These are phyloP conservation scores for Epichloe uncinata DNA, from an alignment of 2,329 filamentous ascomycete genomes.

Conservation along the genomic window DNA sequence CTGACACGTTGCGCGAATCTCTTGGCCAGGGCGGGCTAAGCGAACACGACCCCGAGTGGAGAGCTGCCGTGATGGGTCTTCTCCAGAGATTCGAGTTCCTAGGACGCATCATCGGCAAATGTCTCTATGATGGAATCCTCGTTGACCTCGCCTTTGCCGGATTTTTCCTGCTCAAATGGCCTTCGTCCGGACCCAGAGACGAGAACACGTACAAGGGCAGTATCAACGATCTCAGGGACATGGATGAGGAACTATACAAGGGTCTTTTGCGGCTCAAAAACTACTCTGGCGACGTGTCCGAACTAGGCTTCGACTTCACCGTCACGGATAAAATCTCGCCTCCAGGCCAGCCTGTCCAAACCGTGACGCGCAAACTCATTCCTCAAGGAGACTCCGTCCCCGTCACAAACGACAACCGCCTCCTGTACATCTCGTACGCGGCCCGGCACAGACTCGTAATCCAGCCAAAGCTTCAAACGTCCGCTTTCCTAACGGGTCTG, in stretches of 20 bases:
- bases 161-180: constrained; percentile 96
- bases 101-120: constrained; percentile 87
- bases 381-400: constrained; percentile 60
- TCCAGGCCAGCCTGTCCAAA: constrained; percentile 36
- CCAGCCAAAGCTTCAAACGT: constrained; percentile 70
- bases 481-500: constrained; percentile 76
- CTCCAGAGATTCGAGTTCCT: constrained; percentile 78
- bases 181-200: constrained; percentile 51
- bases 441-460: constrained; percentile 73
- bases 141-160: constrained; percentile 86
- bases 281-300: constrained; percentile 59
- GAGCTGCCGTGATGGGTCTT: constrained; percentile 42
- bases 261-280: constrained; percentile 77
- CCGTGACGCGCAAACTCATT: constrained; percentile 62
- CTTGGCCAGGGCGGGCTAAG: constrained; percentile 37
- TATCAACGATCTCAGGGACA: constrained; percentile 83
- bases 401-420: constrained; percentile 84
- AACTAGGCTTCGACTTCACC: constrained; percentile 73
- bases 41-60: constrained; percentile 44
- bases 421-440: constrained; percentile 89
- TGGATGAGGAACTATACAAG: constrained; percentile 83
- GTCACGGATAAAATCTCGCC: constrained; percentile 56
- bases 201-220: constrained; percentile 74
- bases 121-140: constrained; percentile 91
- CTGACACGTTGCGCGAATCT: constrained; percentile 53